phyloP scores from a whole-genome alignment of 768 basidiomycete species.

The Boletus rubescentipes region DNA sequence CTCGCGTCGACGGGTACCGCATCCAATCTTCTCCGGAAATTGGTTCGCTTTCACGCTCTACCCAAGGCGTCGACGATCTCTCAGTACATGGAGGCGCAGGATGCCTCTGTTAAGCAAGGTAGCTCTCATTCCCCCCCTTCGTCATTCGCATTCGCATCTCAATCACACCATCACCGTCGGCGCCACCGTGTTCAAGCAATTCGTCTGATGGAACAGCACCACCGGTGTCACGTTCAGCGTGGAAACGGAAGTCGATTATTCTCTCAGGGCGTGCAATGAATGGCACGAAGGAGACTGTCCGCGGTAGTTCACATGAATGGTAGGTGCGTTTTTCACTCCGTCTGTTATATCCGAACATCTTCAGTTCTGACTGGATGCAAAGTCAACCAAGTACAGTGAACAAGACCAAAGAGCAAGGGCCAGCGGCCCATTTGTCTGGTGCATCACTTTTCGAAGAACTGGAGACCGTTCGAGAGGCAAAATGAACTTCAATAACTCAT shows the following conservation, averaged over 20 bases:
- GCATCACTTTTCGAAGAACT: conserved; percentile 75
- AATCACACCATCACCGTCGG: neutral
- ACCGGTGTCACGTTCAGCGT: conserved; percentile 79
- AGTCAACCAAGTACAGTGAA: neutral
- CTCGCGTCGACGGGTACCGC: conserved; percentile 11
- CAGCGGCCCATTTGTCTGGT: conserved; percentile 2
- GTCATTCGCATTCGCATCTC: neutral
- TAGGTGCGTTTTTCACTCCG: conserved; percentile 24
- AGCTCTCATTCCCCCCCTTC: neutral
- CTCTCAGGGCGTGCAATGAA: conserved; percentile 83
- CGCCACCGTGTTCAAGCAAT: neutral
- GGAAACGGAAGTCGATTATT: conserved; percentile 91
- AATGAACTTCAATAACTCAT: conserved; percentile 86
- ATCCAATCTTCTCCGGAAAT: conserved; percentile 38
- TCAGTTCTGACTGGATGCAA: neutral
- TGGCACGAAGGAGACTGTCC: neutral
- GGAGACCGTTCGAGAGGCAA: conserved; percentile 73
- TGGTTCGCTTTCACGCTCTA: conserved; percentile 80
- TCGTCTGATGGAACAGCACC: conserved; percentile 18
- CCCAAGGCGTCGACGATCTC: conserved; percentile 50
- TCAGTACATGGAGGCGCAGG: neutral
- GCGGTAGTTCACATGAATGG: neutral
- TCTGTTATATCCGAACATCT: neutral
- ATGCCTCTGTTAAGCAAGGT: neutral
- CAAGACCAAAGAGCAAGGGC: neutral